These are phyloP conservation scores for Rhynchospora tenuis DNA, from an alignment of 176 grass and related monocot genomes.

Conservation along the genomic window DNA sequence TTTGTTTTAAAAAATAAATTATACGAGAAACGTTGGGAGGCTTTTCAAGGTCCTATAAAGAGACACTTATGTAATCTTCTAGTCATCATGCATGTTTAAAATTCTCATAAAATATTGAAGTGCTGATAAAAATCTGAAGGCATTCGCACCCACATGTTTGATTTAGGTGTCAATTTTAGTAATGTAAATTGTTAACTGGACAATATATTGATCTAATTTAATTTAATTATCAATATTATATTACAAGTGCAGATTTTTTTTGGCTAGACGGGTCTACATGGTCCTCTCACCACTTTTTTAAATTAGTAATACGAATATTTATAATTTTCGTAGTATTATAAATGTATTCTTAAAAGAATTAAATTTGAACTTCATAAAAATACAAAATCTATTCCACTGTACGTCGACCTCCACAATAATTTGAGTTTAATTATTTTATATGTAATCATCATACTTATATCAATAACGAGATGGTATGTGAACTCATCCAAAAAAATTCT, in stretches of 20 bases:
- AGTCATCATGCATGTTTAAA: neutral
- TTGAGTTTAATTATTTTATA: no score
- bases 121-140: neutral
- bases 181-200: neutral
- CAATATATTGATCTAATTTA: neutral
- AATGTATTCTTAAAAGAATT: no score
- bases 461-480: no score
- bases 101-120: neutral
- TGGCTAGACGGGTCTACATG: no score
- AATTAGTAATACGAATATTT: no score
- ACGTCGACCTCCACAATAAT: no score
- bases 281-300: no score
- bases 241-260: neutral
- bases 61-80: neutral
- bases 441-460: no score
- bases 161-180: neutral
- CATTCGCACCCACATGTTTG: neutral
- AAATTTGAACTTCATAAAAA: no score
- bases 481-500: neutral
- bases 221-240: neutral
- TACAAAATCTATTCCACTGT: no score
- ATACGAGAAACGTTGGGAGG: neutral
- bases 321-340: no score
- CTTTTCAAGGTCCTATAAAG: neutral
- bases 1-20: neutral